A percentile compares a stretch with the other conserved stretches of the same genome.
Evolutionary conservation across 805 yeast genomes (phyloP).

Genomic region (Kodamaea jinghongensis): DNA sequence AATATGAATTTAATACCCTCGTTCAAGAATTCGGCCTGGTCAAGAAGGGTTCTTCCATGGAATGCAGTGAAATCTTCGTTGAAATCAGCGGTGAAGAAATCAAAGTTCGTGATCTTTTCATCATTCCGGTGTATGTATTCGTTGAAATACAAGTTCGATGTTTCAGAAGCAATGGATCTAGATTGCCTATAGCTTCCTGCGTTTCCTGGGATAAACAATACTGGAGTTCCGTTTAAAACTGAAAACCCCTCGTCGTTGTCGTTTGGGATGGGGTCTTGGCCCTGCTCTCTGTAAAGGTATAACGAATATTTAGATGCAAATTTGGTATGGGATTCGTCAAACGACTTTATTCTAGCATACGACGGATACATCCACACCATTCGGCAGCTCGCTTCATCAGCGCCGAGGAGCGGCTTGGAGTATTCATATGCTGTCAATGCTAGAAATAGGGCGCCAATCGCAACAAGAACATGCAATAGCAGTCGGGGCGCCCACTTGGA

Average conservation of each 20-base stretch:
- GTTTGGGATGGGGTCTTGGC: constrained; percentile 55
- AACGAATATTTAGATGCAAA: constrained; percentile 82
- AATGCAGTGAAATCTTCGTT: constrained; percentile 95
- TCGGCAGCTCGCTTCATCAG: constrained; percentile 50
- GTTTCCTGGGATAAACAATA: constrained; percentile 92
- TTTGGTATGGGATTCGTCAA: constrained; percentile 66
- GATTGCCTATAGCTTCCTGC: constrained; percentile 93
- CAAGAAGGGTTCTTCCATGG: constrained; percentile 89
- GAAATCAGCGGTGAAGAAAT: constrained; percentile 89
- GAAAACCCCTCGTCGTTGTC: constrained; percentile 26
- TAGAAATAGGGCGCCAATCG: constrained; percentile 3
- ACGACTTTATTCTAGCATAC: constrained; percentile 69
- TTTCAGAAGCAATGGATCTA: constrained; percentile 85
- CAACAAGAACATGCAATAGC: constrained; percentile 2
- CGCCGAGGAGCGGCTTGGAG: constrained; percentile 19
- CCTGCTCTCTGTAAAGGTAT: constrained; percentile 83
- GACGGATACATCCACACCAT: constrained; percentile 81
- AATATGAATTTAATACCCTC: constrained; percentile 82
- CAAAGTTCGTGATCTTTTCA: constrained; percentile 48
- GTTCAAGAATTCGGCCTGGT: constrained; percentile 89
- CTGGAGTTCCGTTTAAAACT: constrained; percentile 71
- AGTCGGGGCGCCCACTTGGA: constrained; percentile 4
- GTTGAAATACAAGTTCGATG: constrained; percentile 54
- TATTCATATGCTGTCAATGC: constrained; percentile 12
- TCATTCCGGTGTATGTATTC: constrained; percentile 14